Base-by-base conservation (phyloP, 257 asterid species). In the Solanum sejunctum region DNA sequence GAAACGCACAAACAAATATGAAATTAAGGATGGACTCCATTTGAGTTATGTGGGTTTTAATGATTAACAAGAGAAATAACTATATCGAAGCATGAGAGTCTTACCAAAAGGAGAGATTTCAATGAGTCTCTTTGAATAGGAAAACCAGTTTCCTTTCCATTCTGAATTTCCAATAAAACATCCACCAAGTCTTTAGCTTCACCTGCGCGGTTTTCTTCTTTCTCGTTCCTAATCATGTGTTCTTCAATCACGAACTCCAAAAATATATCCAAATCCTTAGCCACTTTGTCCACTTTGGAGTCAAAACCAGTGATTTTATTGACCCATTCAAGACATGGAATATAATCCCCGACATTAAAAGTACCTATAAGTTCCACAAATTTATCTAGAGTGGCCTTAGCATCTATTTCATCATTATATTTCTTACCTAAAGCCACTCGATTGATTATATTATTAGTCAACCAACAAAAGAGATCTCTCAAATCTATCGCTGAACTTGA, bases 291-390 rank as follows among this genome's bases (percentile, higher is more conserved):
- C 36, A 89, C 51, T 49, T 72, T 85, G 36, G 78, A 85, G 73
- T 87, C 84, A 6, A 89, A 84, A 7, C 92, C 91, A 58, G 58
- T 89, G 2, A 91, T 51, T 4, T 82, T 71, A 83, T 84, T 82
- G 17, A 89, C 28, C 92, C 92, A 91, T 2, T 86, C 70, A 23
- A 90, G 85, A 85, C 88, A 83, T 15, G 93, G 90, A 64, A 89
- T 63, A 23, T 84, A 88, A 36, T 86, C 88, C n/a, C 88, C 87
- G 1, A 86, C 8, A 1, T 10, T 20, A 13, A 67, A 6, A n/a
- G 41, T 10, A 80, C 64, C 82, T 51, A 78, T 0, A 12, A 84
- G 32, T 17, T 64, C 66, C 1, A 0, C 6, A 83, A 75, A 15
- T 15, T 13, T 82, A n/a, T 4, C 36, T 20, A 83, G 9, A 7